phyloP scores from a whole-genome alignment of 805 yeast species.

The Suhomyces prunicola region DNA sequence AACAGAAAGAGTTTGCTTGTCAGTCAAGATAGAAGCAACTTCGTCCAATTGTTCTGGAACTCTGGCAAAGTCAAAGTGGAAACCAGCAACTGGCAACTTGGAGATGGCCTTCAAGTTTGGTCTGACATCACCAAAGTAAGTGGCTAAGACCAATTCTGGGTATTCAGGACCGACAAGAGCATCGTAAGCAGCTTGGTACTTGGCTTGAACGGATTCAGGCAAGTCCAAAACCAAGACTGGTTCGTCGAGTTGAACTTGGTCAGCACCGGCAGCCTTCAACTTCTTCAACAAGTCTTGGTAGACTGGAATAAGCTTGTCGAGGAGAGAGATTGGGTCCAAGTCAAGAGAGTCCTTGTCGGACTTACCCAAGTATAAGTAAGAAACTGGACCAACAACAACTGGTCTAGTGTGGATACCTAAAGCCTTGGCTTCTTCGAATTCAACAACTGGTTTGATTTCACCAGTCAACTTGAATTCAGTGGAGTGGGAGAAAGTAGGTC shows the following conservation, averaged over 20 bases:
- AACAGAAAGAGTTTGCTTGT: slow-evolving; percentile 79
- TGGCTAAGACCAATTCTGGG: slow-evolving; percentile 79
- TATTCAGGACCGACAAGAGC: slow-evolving; percentile 56
- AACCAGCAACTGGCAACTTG: slow-evolving; percentile 88
- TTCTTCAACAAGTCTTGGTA: slow-evolving; percentile 85
- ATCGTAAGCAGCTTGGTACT: slow-evolving; percentile 86
- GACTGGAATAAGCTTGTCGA: slow-evolving; percentile 88
- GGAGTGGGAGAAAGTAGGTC: slow-evolving; percentile 96
- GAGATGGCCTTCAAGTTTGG: slow-evolving; percentile 91
- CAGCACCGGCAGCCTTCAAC: slow-evolving; percentile 93
- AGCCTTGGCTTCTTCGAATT: slow-evolving; percentile 96
- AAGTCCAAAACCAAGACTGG: slow-evolving; percentile 94
- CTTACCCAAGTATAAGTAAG: slow-evolving; percentile 93
- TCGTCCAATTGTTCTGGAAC: slow-evolving; percentile 93
- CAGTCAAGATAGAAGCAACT: slow-evolving; percentile 63
- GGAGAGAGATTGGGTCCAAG: slow-evolving; percentile 86
- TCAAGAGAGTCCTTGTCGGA: slow-evolving; percentile 97
- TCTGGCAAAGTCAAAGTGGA: slow-evolving; percentile 96
- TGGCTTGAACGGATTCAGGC: slow-evolving; percentile 76
- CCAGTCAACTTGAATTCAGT: slow-evolving; percentile 85
- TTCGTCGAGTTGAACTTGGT: slow-evolving; percentile 94
- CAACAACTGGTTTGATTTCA: slow-evolving; percentile 94
- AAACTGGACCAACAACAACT: slow-evolving; percentile 93
- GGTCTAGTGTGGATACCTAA: slow-evolving; percentile 97
- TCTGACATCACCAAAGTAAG: slow-evolving; percentile 98